Evolutionary conservation across 257 asterid species (phyloP).

Genomic region (Vinca minor): DNA sequence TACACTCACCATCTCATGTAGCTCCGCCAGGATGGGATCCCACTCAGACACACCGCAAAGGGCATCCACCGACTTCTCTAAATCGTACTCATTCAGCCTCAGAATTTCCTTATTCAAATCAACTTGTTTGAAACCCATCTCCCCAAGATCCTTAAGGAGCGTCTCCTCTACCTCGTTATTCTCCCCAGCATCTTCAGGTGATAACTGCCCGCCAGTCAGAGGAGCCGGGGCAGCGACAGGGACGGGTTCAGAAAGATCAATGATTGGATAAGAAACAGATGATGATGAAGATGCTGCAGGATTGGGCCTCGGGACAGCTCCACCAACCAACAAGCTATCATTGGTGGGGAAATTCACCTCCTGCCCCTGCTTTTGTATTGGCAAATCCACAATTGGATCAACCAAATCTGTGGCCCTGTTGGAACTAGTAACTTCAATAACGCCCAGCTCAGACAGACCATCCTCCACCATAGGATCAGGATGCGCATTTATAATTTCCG

Average conservation of each 20-base stretch:
- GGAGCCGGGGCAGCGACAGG: not conserved
- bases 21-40: slow-evolving; percentile 79
- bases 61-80: slow-evolving; percentile 58
- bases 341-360: slow-evolving; percentile 74
- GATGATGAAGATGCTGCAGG: slow-evolving; percentile 12
- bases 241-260: slow-evolving; percentile 18
- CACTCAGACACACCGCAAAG: slow-evolving; percentile 66
- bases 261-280: slow-evolving; percentile 25
- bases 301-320: slow-evolving; percentile 9
- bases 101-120: slow-evolving; percentile 69
- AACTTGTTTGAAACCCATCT: slow-evolving; percentile 70
- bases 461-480: slow-evolving; percentile 32
- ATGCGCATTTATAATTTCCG: slow-evolving; percentile 30
- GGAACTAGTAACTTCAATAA: slow-evolving; percentile 5
- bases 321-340: slow-evolving; percentile 50
- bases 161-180: slow-evolving; percentile 35
- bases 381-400: slow-evolving; percentile 24
- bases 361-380: slow-evolving; percentile 38
- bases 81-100: slow-evolving; percentile 58
- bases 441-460: slow-evolving; percentile 14
- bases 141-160: slow-evolving; percentile 57
- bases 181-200: slow-evolving; percentile 18
- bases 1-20: slow-evolving; percentile 63
- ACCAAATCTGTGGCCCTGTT: slow-evolving; percentile 25
- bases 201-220: slow-evolving; percentile 9